Base-by-base conservation (phyloP, 2,329 filamentous ascomycete genomes). In the Drechslerella stenobrocha region DNA sequence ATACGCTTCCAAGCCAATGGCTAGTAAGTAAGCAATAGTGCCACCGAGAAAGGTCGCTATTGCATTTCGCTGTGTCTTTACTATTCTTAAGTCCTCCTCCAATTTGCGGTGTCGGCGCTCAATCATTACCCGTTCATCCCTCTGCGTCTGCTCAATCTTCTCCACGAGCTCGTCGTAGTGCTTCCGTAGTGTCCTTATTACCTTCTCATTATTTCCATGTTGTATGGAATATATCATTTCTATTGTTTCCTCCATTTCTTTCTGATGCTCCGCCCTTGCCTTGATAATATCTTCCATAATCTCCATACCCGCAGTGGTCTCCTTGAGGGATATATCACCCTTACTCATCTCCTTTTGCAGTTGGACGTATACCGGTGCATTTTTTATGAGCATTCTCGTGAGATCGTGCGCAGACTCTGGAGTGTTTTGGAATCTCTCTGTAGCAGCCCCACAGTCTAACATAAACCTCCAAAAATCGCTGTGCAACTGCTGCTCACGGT, bases 261-360 rank as follows among this genome's bases (percentile, higher is more conserved):
- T 89, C 71, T 87, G 81, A 51, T 84, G 82, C 70, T 90, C 88
- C 71, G 83, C 86, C 65, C 95, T 76, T 73, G 85, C 84, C 28
- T 78, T 77, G 73, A 89, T 81, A 63, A 95, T 77, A 72, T 92
- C 88, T 72, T 91, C 88, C 72, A 89, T 88, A 5, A 88, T 89
- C 37, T 89, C 87, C 47, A 87, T 87, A 2, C 84, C 83, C 71
- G 86, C 87, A 66, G 83, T 82, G 6, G 57, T 64, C 32, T 69
- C 58, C 75, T 84, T 84, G 47, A 93, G 81, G 42, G 87, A 87
- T 75, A n/a, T n/a, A n/a, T 84, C 87, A 60, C 96, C 88, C 78
- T 87, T 89, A 72, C 84, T 87, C 51, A 97, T 79, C 77, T 96
- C 91, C 18, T 84, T 83, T 73, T 96, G 95, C 79, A 96, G 95